phyloP scores from a whole-genome alignment of 2,329 filamentous ascomycete species.

The Ophiostoma sp. region DNA sequence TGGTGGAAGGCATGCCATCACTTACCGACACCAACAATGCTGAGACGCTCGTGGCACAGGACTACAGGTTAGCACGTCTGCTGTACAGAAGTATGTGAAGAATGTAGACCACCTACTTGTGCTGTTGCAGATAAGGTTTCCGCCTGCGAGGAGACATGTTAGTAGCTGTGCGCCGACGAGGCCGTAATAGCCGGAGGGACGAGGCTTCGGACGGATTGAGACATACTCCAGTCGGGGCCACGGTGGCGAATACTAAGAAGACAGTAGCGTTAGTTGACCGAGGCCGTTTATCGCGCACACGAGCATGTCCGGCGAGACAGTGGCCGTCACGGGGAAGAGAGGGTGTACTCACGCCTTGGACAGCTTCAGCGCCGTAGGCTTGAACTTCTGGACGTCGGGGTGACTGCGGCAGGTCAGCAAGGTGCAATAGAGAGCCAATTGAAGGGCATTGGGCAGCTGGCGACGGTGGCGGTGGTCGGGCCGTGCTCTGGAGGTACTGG shows the following conservation, averaged over 20 bases:
- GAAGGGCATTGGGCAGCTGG: neutral
- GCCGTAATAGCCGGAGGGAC: neutral
- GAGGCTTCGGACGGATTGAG: neutral
- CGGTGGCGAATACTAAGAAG: slow-evolving; percentile 75
- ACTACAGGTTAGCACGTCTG: slow-evolving; percentile 48
- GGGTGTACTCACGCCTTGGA: slow-evolving; percentile 73
- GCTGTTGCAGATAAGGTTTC: slow-evolving; percentile 81
- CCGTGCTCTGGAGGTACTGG: neutral
- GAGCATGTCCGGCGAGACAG: slow-evolving; percentile 11
- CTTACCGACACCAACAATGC: slow-evolving; percentile 93
- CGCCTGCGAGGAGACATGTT: slow-evolving; percentile 50
- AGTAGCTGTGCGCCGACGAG: slow-evolving; percentile 18
- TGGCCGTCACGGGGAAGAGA: neutral
- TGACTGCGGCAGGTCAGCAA: slow-evolving; percentile 48
- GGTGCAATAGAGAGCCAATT: slow-evolving; percentile 8
- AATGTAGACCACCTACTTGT: slow-evolving; percentile 62
- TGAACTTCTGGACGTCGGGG: slow-evolving; percentile 93
- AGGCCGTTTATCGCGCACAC: slow-evolving; percentile 25
- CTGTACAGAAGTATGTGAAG: neutral
- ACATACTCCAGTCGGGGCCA: slow-evolving; percentile 91
- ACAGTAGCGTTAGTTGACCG: slow-evolving; percentile 27
- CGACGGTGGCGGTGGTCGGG: neutral
- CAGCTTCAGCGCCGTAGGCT: slow-evolving; percentile 87
- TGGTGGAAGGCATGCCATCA: slow-evolving; percentile 28
- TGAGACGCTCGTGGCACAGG: slow-evolving; percentile 93